phyloP scores from a whole-genome alignment of 495 filamentous ascomycete species.

The Tetracladium marchalianum region DNA sequence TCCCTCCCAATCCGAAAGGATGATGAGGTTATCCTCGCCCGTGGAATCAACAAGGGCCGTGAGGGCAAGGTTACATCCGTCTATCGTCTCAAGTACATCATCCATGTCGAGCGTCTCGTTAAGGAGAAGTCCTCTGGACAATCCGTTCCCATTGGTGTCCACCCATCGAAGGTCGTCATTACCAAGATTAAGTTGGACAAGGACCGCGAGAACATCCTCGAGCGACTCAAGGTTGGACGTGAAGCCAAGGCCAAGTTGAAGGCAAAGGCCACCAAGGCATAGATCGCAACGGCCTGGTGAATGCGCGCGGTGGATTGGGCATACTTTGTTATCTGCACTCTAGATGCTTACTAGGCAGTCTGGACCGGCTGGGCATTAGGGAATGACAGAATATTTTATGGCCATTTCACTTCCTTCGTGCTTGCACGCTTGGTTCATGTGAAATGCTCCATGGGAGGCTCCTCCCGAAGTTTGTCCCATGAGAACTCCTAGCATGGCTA shows the following conservation, averaged over 20 bases:
- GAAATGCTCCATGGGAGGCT: constrained; percentile 56
- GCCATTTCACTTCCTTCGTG: constrained; percentile 45
- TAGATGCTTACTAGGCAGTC: constrained; percentile 18
- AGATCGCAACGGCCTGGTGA: constrained; percentile 2
- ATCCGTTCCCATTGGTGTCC: constrained; percentile 77
- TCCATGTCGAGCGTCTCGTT: constrained; percentile 86
- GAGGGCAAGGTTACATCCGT: constrained; percentile 91
- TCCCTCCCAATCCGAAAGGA: constrained; percentile 97
- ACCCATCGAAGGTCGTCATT: constrained; percentile 88
- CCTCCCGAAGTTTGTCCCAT: constrained; percentile 38
- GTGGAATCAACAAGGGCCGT: constrained; percentile 86
- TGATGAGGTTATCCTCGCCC: constrained; percentile 84
- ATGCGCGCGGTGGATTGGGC: constrained; percentile 15
- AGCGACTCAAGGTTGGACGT: constrained; percentile 69
- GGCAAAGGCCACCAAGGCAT: constrained; percentile 8
- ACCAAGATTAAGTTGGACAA: constrained; percentile 98
- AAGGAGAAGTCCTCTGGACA: constrained; percentile 93
- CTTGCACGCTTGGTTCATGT: constrained; percentile 32
- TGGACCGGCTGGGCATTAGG: constrained; percentile 13
- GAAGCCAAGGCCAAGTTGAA: constrained; percentile 49
- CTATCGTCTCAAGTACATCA: constrained; percentile 95
- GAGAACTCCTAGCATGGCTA: no score
- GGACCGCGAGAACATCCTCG: constrained; percentile 91
- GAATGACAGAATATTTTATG: constrained; percentile 41
- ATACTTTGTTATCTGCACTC: constrained; percentile 14